Evolutionary conservation across 305 asterid species (phyloP).

Genomic region (Fraxinus latifolia): DNA sequence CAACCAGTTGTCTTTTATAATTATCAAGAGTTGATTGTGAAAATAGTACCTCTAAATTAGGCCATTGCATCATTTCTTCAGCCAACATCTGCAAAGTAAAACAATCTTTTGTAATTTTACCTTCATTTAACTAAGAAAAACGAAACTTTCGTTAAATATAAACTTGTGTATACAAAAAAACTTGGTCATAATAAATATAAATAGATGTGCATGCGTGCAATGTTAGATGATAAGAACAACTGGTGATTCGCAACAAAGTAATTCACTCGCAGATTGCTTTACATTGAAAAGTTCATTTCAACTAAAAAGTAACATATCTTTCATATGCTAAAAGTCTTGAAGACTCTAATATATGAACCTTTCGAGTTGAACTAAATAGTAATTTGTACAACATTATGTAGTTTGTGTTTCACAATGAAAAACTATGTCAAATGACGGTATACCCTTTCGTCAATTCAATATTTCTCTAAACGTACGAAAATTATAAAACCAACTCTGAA

Average conservation of each 20-base stretch:
- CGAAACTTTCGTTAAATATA: conserved; percentile 5
- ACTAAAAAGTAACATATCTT: not conserved
- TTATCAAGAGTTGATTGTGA: not conserved
- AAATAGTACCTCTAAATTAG: conserved; percentile 70
- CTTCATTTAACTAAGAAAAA: conserved; percentile 63
- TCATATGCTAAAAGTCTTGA: not conserved
- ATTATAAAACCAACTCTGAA: not conserved
- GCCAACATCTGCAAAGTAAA: conserved; percentile 45
- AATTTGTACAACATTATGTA: not conserved
- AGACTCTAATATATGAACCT: not conserved
- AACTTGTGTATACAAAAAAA: not conserved
- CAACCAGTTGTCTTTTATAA: not conserved
- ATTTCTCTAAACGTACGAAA: not conserved
- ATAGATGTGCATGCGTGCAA: not conserved
- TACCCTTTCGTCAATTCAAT: not conserved
- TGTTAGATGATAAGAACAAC: not conserved
- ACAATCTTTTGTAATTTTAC: conserved; percentile 60
- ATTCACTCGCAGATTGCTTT: not conserved
- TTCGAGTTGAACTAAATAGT: not conserved
- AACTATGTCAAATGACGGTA: not conserved
- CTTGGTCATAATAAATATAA: not conserved
- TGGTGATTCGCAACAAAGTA: not conserved
- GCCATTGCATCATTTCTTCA: conserved; percentile 86
- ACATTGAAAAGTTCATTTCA: not conserved
- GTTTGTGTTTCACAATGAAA: not conserved